phyloP scores from a whole-genome alignment of 768 basidiomycete genomes.

The Tephrocybe rancida region DNA sequence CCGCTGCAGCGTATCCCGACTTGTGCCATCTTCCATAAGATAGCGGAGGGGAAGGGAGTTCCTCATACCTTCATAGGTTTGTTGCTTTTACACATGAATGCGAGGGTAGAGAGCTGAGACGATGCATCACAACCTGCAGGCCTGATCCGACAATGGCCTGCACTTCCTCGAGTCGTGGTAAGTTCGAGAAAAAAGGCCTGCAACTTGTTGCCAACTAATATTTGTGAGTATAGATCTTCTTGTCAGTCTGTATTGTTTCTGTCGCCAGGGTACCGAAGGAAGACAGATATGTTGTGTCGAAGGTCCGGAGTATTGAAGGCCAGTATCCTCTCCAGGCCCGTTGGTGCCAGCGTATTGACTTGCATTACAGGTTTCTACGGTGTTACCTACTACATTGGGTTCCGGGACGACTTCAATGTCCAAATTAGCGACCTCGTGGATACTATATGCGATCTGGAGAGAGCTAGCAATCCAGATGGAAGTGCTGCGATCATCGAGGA shows the following conservation, averaged over 20 bases:
- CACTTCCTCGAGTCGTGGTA: slow-evolving; percentile 67
- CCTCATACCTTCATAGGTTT: slow-evolving; percentile 64
- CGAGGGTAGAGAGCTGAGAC: neutral
- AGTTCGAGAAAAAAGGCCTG: slow-evolving; percentile 28
- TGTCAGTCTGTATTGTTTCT: slow-evolving; percentile 57
- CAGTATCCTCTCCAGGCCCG: neutral
- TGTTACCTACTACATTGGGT: slow-evolving; percentile 61
- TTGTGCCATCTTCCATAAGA: slow-evolving; percentile 61
- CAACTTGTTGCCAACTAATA: neutral
- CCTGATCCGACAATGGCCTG: slow-evolving; percentile 68
- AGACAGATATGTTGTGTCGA: slow-evolving; percentile 59
- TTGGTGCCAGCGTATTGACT: neutral
- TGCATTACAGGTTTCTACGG: slow-evolving; percentile 54
- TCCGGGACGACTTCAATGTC: slow-evolving; percentile 61
- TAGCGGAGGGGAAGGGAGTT: slow-evolving; percentile 52
- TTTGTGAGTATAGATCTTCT: slow-evolving; percentile 49
- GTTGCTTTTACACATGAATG: neutral
- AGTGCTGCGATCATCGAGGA: slow-evolving; percentile 35
- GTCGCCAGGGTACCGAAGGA: slow-evolving; percentile 47
- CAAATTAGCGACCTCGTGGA: slow-evolving; percentile 50
- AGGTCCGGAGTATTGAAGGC: slow-evolving; percentile 60
- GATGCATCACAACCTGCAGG: slow-evolving; percentile 25
- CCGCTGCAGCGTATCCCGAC: slow-evolving; percentile 46
- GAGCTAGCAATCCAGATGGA: slow-evolving; percentile 34
- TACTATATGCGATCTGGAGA: slow-evolving; percentile 52